Percentiles rank a stretch among this genome's conserved stretches.
Evolutionary conservation across 345 rosid species (phyloP).

Genomic region (Bruguiera sexangula): DNA sequence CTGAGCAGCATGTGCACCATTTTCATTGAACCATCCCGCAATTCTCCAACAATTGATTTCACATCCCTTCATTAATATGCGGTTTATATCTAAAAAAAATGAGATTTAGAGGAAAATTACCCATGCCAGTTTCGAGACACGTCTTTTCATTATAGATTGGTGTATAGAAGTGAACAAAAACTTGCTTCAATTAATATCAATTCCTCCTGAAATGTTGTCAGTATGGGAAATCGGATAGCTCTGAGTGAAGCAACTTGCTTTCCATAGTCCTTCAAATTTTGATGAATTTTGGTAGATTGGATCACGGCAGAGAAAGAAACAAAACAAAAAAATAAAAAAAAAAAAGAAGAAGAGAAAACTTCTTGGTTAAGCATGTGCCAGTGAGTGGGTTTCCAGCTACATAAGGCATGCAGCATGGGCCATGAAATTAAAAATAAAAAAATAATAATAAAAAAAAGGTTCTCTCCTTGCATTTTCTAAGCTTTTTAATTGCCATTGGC

Average conservation of each 20-base stretch:
- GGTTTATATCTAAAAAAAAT: not conserved
- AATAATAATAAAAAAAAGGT: conserved; percentile 6
- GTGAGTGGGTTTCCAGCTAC: conserved; percentile 64
- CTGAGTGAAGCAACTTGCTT: conserved; percentile 27
- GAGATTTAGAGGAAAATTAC: not conserved
- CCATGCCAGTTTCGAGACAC: conserved; percentile 15
- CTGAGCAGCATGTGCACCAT: conserved; percentile 48
- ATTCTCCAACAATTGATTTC: conserved; percentile 19
- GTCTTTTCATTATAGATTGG: conserved; percentile 27
- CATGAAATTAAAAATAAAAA: conserved; percentile 26
- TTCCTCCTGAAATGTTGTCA: conserved; percentile 17
- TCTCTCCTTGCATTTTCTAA: conserved; percentile 19
- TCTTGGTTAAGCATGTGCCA: conserved; percentile 51
- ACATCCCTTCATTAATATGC: not conserved
- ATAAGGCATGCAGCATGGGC: conserved; percentile 50
- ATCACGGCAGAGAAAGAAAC: conserved; percentile 23
- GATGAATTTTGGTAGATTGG: conserved; percentile 31
- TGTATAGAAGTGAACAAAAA: conserved; percentile 33
- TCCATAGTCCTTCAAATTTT: conserved; percentile 18
- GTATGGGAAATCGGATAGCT: conserved; percentile 27
- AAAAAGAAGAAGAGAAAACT: not conserved
- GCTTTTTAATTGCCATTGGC: conserved; percentile 12
- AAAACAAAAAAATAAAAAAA: not conserved
- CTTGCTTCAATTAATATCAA: conserved; percentile 22
- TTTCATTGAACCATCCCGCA: conserved; percentile 39